Base-by-base conservation (phyloP, 2,329 filamentous ascomycete genomes). In the Cordyceps pruinosa region DNA sequence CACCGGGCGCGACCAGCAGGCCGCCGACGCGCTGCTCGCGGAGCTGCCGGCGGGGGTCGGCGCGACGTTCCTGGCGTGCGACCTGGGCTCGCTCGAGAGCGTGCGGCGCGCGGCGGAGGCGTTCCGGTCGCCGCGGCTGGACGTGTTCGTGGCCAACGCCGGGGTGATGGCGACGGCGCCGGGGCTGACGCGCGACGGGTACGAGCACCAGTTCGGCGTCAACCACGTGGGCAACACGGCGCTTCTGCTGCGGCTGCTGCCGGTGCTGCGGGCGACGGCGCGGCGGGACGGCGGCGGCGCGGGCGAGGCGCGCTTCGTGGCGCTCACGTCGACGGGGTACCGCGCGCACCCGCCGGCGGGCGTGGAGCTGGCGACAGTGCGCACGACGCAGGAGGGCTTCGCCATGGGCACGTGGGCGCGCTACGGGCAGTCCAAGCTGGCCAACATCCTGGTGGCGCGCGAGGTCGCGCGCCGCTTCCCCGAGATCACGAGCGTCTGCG, bases 351-450 rank as follows among this genome's bases (percentile, higher is more conserved):
- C 69, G 1, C 49, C 52, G 34, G 58, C 62, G 0, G 68, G 68
- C 17, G 64, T 71, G 39, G 58, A 64, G 1, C 68, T 72, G 30
- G 64, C 65, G 1, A 62, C 60, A 10, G 61, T 72, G 52, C 60
- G 61, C 7, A 66, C 64, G 0, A 63, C 61, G 39, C 61, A 63
- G 26, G 48, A 61, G 17, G 60, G 73, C 25, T 59, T 59, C 19
- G 28, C 39, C 0, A 58, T 64, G 5, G 73, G 70, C 34, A 71
- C 73, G 4, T 77, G 73, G 70, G 65, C 68, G 3, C 75, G 77
- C 2, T 83, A 82, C 61, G 75, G 70, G 9, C 73, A 76, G n/a
- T 77, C 74, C 58, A 82, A 81, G 63, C 70, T 76, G 0, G 78
- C 77, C 2, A 79, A 77, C 53, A 72, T 79, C 28, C 64, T 78